Evolutionary conservation across 805 yeast species (phyloP).

Genomic region (Nakazawaea wickerhamii): DNA sequence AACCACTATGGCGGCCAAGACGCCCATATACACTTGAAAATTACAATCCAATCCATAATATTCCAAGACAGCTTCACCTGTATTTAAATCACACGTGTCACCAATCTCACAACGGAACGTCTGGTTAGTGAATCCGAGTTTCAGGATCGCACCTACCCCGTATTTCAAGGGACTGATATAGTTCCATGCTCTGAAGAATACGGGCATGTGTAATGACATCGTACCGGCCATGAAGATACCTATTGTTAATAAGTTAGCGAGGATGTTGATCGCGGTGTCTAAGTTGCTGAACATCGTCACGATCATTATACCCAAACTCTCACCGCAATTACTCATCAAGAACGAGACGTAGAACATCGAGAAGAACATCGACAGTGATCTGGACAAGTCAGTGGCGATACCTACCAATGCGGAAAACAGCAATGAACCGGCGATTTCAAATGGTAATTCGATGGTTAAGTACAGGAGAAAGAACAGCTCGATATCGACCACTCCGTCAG

Average conservation of each 20-base stretch:
- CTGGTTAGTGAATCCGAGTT: constrained; percentile 46
- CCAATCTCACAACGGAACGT: constrained; percentile 37
- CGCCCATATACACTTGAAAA: constrained; percentile 28
- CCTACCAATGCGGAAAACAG: constrained; percentile 54
- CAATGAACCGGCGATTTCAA: constrained; percentile 48
- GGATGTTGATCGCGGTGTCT: constrained; percentile 65
- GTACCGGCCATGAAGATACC: constrained; percentile 76
- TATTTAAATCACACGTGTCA: constrained; percentile 37
- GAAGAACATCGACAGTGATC: constrained; percentile 60
- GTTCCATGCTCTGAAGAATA: constrained; percentile 56
- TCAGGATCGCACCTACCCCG: constrained; percentile 48
- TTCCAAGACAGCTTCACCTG: constrained; percentile 46
- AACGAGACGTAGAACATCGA: constrained; percentile 46
- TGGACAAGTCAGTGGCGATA: constrained; percentile 59
- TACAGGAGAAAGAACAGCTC: constrained; percentile 50
- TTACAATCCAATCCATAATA: constrained; percentile 35
- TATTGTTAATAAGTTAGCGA: constrained; percentile 50
- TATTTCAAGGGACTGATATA: constrained; percentile 66
- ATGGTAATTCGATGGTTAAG: constrained; percentile 51
- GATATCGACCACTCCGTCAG: constrained; percentile 61
- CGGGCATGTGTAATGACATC: constrained; percentile 65
- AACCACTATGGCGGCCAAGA: constrained; percentile 27
- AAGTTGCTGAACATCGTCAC: constrained; percentile 59
- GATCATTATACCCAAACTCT: constrained; percentile 66
- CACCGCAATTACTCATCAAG: constrained; percentile 57